These are phyloP conservation scores for Fusarium armeniacum DNA, from an alignment of 2,329 filamentous ascomycete species.

Conservation along the genomic window DNA sequence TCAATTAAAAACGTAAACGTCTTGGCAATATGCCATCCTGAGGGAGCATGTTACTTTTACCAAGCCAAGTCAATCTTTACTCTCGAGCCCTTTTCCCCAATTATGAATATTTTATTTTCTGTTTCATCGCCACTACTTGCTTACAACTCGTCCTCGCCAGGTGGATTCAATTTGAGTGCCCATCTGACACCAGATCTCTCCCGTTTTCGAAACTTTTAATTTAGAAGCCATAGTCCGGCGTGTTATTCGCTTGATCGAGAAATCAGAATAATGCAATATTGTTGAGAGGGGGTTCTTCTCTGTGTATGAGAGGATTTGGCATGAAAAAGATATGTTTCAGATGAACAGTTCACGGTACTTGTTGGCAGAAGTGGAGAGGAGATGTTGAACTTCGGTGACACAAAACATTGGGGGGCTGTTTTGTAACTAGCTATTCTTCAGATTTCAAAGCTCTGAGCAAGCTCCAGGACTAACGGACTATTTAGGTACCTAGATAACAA, in stretches of 20 bases:
- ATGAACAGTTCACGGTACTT: neutral
- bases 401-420: neutral
- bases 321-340: neutral
- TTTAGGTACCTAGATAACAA: too few relatives aligned
- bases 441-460: neutral
- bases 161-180: neutral
- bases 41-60: neutral
- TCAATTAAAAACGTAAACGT: too few relatives aligned
- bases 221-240: neutral
- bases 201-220: neutral
- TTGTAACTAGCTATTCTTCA: neutral
- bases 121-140: neutral
- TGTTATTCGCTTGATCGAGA: neutral
- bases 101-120: neutral
- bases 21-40: neutral
- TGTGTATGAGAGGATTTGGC: neutral
- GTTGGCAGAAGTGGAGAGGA: neutral
- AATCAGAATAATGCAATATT: neutral
- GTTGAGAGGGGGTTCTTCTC: neutral
- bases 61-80: neutral
- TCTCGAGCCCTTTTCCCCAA: neutral
- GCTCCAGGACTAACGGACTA: neutral
- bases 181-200: neutral
- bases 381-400: neutral
- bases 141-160: neutral